A percentile compares a stretch with the other conserved stretches of the same genome.
Evolutionary conservation across 352 stramenopile species (phyloP).

Genomic region (Blastocystis sp.): DNA sequence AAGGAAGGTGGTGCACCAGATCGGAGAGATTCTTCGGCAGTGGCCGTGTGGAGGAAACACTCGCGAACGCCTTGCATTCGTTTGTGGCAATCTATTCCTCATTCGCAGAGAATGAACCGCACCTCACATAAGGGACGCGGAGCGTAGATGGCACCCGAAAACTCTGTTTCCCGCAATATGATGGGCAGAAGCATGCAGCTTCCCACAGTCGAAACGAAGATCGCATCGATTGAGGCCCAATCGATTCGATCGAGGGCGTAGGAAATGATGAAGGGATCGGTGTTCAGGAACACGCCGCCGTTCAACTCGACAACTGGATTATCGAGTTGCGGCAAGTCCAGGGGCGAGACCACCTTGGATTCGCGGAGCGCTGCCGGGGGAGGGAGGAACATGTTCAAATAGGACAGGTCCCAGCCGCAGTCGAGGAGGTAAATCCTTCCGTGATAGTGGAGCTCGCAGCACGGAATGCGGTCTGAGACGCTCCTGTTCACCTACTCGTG

Average conservation of each 20-base stretch:
- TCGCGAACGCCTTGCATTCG: background rate
- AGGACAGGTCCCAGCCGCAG: background rate
- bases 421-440: background rate
- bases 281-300: background rate
- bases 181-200: conserved; percentile 16
- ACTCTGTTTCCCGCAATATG: conserved; percentile 16
- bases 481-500: background rate
- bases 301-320: background rate
- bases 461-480: background rate
- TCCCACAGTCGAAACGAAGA: conserved; percentile 16
- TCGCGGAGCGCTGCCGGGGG: background rate
- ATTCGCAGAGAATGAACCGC: background rate
- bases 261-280: conserved; percentile 6
- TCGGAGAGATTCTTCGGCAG: background rate
- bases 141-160: conserved; percentile 13
- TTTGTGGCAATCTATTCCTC: background rate
- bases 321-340: background rate
- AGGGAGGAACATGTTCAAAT: background rate
- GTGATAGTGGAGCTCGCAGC: conserved; percentile 18
- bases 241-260: background rate
- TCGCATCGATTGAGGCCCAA: background rate
- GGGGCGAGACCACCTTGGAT: background rate
- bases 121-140: background rate
- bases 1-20: background rate
- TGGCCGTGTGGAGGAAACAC: background rate